phyloP scores from a whole-genome alignment of 257 asterid species.

The Apocynum venetum region DNA sequence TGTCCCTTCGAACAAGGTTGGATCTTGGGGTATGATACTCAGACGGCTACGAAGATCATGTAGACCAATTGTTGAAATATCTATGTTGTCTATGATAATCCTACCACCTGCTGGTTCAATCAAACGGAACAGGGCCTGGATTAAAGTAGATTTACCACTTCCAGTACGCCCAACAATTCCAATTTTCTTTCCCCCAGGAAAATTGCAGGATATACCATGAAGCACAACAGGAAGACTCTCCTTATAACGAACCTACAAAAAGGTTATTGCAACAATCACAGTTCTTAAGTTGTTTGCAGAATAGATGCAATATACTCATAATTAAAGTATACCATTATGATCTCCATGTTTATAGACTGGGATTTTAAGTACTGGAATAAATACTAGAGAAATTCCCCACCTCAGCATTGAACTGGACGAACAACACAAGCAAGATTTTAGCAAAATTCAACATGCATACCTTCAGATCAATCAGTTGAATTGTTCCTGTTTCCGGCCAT shows the following conservation, averaged over 20 bases:
- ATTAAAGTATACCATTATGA: neutral
- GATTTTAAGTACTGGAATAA: neutral
- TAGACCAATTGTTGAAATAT: slow-evolving; percentile 78
- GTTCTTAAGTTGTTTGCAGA: neutral
- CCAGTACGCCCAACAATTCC: slow-evolving; percentile 99
- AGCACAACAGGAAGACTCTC: slow-evolving; percentile 97
- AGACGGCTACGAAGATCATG: slow-evolving; percentile 91
- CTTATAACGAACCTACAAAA: slow-evolving; percentile 68
- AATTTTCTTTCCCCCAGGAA: slow-evolving; percentile 92
- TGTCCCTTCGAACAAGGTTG: slow-evolving; percentile 94
- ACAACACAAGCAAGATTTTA: slow-evolving; percentile 9
- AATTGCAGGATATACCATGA: slow-evolving; percentile 78
- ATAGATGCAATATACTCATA: neutral
- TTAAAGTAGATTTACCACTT: slow-evolving; percentile 96
- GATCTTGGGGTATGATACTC: slow-evolving; percentile 98
- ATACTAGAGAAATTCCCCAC: neutral
- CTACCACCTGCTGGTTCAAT: slow-evolving; percentile 90
- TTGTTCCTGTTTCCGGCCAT: slow-evolving; percentile 87
- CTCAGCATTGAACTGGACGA: neutral
- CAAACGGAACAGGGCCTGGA: slow-evolving; percentile 92
- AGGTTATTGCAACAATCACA: neutral
- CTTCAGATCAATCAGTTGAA: slow-evolving; percentile 84
- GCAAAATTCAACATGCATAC: slow-evolving; percentile 31
- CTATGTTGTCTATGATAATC: slow-evolving; percentile 78
- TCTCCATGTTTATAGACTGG: neutral